Base-by-base conservation (phyloP, 176 grass and related monocot species). In the Luzula sylvatica region DNA sequence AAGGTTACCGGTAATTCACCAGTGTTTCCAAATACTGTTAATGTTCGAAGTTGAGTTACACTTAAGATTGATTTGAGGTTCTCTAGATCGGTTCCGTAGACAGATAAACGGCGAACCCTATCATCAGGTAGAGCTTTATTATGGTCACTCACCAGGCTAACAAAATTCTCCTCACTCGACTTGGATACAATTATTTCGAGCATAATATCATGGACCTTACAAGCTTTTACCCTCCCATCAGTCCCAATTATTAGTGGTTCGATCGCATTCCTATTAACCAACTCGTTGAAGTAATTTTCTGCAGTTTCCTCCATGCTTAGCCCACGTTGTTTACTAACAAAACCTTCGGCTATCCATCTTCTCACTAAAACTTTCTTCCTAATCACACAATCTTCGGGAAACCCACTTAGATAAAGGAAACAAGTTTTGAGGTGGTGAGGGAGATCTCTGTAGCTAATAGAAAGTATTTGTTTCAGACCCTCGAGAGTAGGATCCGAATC, bases 381-480 rank as follows among this genome's bases (percentile, higher is more conserved):
- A 15, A 79, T 38, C 32, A 4, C 3, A 5, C 26, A 23, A 8
- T 13, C 7, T 3, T 40, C 21, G 20, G 69, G 38, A 23, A 73
- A 71, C 0, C 50, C 52, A 8, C 44, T 6, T 1, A 69, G 53
- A 39, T 67, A 70, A 5, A 57, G 2, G 44, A 58, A 56, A 56
- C 68, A 79, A 27, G 16, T 55, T 45, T 13, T 50, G 41, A 66
- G 32, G 16, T 4, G 47, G 23, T 1, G 35, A 0, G 42, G 29
- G 14, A 79, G 2, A 11, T 73, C 30, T 0, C 52, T 21, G 61
- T 50, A 67, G 50, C 52, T 66, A n/a, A 29, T 25, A 26, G 0
- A 43, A 1, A 72, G 2, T 42, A 65, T 21, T 16, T 6, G 0
- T 15, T n/a, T 43, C 1, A 29, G 22, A 24, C 39, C 55, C 9